These are phyloP conservation scores for Astragalus glycyphyllos DNA, from an alignment of 306 rosid species.

Conservation along the genomic window DNA sequence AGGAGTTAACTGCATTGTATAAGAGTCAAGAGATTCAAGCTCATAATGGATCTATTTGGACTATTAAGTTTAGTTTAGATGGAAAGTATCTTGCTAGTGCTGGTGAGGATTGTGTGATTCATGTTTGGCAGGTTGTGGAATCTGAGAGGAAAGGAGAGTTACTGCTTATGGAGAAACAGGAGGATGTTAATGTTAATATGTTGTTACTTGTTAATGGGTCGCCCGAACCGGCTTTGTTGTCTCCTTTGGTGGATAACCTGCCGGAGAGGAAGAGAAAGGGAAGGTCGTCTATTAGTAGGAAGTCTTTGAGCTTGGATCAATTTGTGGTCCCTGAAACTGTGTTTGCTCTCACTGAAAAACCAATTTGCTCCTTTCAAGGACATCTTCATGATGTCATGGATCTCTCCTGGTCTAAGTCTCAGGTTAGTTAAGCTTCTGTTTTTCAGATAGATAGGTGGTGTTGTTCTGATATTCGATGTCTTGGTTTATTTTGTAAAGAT, in stretches of 20 bases:
- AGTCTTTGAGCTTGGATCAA: constrained; percentile 82
- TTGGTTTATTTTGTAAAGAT: constrained; percentile 17
- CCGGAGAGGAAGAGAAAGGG: constrained; percentile 86
- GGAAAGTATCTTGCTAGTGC: constrained; percentile 98
- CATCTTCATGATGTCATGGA: constrained; percentile 92
- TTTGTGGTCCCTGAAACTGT: constrained; percentile 71
- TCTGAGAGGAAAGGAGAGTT: constrained; percentile 85
- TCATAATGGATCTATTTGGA: constrained; percentile 92
- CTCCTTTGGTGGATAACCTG: constrained; percentile 62
- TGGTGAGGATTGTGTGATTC: constrained; percentile 95
- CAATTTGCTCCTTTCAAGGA: constrained; percentile 84
- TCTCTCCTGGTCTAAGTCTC: constrained; percentile 98
- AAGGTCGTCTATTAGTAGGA: constrained; percentile 76
- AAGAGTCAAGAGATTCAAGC: constrained; percentile 97
- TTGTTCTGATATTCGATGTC: constrained; percentile 31
- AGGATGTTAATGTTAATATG: constrained; percentile 66
- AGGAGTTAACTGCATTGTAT: constrained; percentile 75
- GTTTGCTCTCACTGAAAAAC: constrained; percentile 87
- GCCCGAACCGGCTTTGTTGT: constrained; percentile 61
- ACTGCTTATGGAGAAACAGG: constrained; percentile 69
- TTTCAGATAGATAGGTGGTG: constrained; percentile 10
- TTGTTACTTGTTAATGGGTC: constrained; percentile 73
- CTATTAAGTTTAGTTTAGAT: constrained; percentile 92
- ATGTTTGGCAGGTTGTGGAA: constrained; percentile 92
- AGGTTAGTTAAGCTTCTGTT: constrained; percentile 63